Conservation (phyloP, 1,284 basidiomycete genomes). For the Bjerkandera adusta region DNA sequence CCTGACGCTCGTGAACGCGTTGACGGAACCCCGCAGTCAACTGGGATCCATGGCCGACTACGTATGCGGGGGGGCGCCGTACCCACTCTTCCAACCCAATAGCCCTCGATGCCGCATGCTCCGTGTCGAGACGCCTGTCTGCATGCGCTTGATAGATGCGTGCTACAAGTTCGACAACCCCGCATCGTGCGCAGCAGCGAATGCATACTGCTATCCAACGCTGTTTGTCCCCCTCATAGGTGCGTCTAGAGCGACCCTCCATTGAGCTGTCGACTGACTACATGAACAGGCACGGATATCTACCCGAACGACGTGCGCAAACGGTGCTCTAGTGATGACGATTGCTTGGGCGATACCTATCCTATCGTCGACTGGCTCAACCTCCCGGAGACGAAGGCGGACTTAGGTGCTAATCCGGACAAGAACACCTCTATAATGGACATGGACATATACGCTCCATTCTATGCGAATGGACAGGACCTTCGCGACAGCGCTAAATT, state of each 20-base stretch:
- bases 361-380: neutral
- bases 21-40: constrained; percentile 79
- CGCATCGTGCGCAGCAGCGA: constrained; percentile 65
- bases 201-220: constrained; percentile 48
- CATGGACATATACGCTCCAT: constrained; percentile 65
- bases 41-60: constrained; percentile 82
- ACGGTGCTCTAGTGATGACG: constrained; percentile 43
- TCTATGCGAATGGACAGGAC: constrained; percentile 74
- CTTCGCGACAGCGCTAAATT: constrained; percentile 78
- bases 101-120: constrained; percentile 67
- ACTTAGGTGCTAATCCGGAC: constrained; percentile 70
- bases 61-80: constrained; percentile 68
- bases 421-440: constrained; percentile 57
- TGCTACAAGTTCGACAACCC: constrained; percentile 62
- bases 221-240: neutral
- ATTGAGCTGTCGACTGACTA: neutral
- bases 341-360: constrained; percentile 7
- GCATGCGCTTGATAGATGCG: constrained; percentile 63
- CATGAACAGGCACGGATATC: constrained; percentile 50
- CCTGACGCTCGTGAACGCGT: constrained; percentile 80
- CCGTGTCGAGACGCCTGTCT: constrained; percentile 64
- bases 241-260: neutral
- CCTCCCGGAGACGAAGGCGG: constrained; percentile 56
- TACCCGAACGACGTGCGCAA: constrained; percentile 87
- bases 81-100: constrained; percentile 68